These are phyloP conservation scores for Hymenoscyphus repandus DNA, from an alignment of 2,329 filamentous ascomycete genomes.

Conservation along the genomic window DNA sequence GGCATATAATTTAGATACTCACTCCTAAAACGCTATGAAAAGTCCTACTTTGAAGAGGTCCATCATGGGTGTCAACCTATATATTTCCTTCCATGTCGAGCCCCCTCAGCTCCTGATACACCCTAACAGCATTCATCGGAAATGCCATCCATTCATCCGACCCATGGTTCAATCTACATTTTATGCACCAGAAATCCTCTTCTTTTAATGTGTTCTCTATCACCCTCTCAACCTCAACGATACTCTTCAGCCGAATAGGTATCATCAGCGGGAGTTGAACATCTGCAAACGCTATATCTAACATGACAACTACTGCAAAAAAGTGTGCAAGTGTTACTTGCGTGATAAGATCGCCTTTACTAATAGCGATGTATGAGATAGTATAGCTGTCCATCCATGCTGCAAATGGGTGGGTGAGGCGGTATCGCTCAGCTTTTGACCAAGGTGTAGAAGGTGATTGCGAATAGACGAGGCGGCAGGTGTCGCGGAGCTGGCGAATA, in stretches of 20 bases:
- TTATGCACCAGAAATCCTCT: no score
- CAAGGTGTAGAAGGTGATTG: background rate
- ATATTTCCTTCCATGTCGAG: background rate
- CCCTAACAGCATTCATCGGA: background rate
- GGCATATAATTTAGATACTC: no score
- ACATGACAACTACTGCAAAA: no score
- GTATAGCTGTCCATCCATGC: no score
- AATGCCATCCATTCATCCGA: no score
- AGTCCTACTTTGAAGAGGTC: background rate
- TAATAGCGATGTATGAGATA: no score
- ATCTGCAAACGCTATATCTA: background rate
- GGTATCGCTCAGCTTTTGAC: background rate
- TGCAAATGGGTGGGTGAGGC: background rate
- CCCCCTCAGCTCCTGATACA: background rate
- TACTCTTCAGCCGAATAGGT: background rate
- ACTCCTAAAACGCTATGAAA: no score
- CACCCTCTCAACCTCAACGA: background rate
- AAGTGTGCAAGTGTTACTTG: no score
- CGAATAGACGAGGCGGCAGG: conserved; percentile 1
- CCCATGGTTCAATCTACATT: no score
- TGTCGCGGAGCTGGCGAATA: conserved; percentile 1
- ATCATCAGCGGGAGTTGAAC: background rate
- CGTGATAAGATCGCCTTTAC: no score
- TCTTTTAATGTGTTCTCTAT: background rate
- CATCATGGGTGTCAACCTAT: background rate